Base-by-base conservation (phyloP, 768 basidiomycete genomes). In the Auricularia cornea region DNA sequence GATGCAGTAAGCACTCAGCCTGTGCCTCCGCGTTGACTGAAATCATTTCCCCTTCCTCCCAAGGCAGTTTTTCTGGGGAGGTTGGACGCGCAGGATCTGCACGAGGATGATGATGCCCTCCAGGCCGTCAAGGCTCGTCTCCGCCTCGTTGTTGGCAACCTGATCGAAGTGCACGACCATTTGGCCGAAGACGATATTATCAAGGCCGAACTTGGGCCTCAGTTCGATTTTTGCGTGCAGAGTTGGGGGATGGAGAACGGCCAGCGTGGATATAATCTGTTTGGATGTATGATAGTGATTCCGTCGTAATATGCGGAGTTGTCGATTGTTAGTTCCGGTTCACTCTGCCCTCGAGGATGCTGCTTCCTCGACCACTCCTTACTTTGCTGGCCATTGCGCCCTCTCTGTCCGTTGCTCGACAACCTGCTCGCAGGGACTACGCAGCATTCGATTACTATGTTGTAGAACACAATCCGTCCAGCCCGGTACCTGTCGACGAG, bases 121-220 rank as follows among this genome's bases (percentile, higher is more conserved):
- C 61, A 65, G 8, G 70, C 65, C 38, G 79, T 87, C 62, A 68
- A 71, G 18, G 67, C 71, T 3, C 77, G 79, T 54, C 69, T 88
- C 14, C 66, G 72, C 30, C 79, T 78, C 3, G 66, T 86, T 20
- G 66, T 86, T 26, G 82, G 83, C 3, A 78, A 82, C 60, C 72
- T 86, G 16, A 65, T 73, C 11, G 72, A 78, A 2, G 76, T 79
- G 56, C 80, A 80, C 60, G 70, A 74, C 63, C 67, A 10, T 28
- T 26, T 57, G 11, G 30, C 12, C 54, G 18, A 59, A 60, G 26
- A 62, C 54, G 54, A 30, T 20, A 26, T 57, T 20, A 26, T 57
- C 11, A 6, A 57, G 54, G 10, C 54, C 26, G 30, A 57, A 20
- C 54, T 26, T 30, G 54, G 28, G 30, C 54, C 54, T 12, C 6